A percentile compares a stretch with the other conserved stretches of the same genome.
Conservation (phyloP, 2,329 filamentous ascomycete genomes). For the Hypoxylon sp. region DNA sequence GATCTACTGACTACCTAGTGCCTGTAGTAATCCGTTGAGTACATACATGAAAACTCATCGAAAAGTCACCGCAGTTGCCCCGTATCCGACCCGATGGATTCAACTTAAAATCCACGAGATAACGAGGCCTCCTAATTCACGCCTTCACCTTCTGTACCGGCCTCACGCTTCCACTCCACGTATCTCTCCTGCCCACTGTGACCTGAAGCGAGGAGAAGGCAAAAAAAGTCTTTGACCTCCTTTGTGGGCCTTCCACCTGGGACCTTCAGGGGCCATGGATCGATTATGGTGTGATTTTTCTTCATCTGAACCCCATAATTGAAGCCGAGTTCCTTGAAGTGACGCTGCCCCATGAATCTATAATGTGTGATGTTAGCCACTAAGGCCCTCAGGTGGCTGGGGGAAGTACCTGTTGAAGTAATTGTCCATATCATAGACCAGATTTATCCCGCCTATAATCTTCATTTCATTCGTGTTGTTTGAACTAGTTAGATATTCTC, state of each 20-base stretch:
- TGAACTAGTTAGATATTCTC: neutral
- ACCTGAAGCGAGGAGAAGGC: slow-evolving; percentile 18
- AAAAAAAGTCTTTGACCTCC: slow-evolving; percentile 31
- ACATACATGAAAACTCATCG: too few species aligned
- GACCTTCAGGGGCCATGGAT: slow-evolving; percentile 37
- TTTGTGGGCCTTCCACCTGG: slow-evolving; percentile 1
- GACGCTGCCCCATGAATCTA: slow-evolving; percentile 25
- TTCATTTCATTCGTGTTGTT: neutral
- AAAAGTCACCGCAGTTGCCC: too few species aligned
- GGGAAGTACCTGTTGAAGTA: slow-evolving; percentile 31
- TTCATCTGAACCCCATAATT: slow-evolving; percentile 36
- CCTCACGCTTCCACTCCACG: slow-evolving; percentile 40
- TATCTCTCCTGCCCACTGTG: slow-evolving; percentile 41
- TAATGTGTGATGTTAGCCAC: neutral
- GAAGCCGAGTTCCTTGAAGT: slow-evolving; percentile 8
- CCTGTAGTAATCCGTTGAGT: too few species aligned
- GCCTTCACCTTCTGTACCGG: neutral
- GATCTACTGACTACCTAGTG: too few species aligned
- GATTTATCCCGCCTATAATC: neutral
- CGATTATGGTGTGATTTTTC: slow-evolving; percentile 33
- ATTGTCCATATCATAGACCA: slow-evolving; percentile 29
- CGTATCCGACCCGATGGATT: neutral
- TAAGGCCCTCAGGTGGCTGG: neutral
- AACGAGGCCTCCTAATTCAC: neutral
- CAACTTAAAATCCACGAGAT: neutral